Conservation (phyloP, 1,284 basidiomycete genomes). For the Sanghuangporus weigelae region DNA sequence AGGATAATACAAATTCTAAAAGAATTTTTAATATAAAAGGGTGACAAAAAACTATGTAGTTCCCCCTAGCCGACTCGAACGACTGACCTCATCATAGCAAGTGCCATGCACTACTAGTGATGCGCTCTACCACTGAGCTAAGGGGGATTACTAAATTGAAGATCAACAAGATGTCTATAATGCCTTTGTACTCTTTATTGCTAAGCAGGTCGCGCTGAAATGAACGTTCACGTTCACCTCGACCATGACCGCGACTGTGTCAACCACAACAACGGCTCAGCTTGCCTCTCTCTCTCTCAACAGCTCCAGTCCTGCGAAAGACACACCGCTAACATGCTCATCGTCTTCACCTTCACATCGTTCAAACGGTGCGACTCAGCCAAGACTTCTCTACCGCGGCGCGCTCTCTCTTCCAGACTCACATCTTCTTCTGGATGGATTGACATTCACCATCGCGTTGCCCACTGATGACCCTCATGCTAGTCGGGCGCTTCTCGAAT, state of each 20-base stretch:
- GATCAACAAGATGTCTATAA: too few species aligned
- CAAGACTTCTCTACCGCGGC: constrained; percentile 67
- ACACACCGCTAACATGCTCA: background rate
- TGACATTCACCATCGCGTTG: constrained; percentile 54
- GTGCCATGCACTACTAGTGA: constrained; percentile 13
- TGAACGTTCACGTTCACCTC: too few species aligned
- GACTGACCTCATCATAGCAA: constrained; percentile 19
- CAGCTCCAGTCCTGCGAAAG: too few species aligned
- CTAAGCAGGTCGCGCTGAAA: too few species aligned
- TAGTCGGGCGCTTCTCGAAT: constrained; percentile 44
- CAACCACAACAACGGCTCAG: too few species aligned
- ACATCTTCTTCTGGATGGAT: constrained; percentile 61
- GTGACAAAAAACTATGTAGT: too few species aligned
- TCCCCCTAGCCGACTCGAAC: constrained; percentile 20
- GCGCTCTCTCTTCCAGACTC: constrained; percentile 72
- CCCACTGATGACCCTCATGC: constrained; percentile 36
- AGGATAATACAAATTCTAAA: too few species aligned
- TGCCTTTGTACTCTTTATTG: too few species aligned
- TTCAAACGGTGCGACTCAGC: background rate
- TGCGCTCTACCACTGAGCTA: constrained; percentile 20
- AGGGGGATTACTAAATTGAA: too few species aligned
- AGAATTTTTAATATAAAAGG: too few species aligned
- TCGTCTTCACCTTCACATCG: background rate
- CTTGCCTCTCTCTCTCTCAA: too few species aligned
- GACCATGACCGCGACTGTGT: too few species aligned